Evolutionary conservation across 257 asterid genomes (phyloP).

Genomic region (Hygrophila difformis): DNA sequence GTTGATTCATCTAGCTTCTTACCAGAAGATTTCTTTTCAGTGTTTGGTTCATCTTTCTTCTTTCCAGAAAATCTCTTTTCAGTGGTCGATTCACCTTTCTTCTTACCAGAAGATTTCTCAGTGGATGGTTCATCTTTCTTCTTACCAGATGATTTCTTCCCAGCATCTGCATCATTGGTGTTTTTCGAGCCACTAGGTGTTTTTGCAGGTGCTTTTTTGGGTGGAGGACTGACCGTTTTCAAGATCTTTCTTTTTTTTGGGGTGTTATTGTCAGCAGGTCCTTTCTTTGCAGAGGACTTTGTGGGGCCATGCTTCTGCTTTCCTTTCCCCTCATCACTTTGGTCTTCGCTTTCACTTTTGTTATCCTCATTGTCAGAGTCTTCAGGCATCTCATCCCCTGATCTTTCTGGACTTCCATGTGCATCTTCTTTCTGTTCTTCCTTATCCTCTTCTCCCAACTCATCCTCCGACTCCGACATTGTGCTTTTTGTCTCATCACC

Average conservation of each 20-base stretch:
- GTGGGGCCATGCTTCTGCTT: constrained; percentile 30
- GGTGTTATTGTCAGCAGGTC: constrained; percentile 37
- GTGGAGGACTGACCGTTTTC: constrained; percentile 30
- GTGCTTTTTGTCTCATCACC: constrained; percentile 31
- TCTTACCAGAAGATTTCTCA: too few species aligned
- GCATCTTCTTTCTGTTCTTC: constrained; percentile 43
- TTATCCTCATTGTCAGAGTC: constrained; percentile 51
- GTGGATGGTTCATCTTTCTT: too few species aligned
- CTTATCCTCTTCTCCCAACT: too few species aligned
- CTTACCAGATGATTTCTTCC: constrained; percentile 44
- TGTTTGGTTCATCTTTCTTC: too few species aligned
- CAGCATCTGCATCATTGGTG: constrained; percentile 29
- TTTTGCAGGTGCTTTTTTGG: constrained; percentile 48
- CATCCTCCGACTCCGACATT: constrained; percentile 49
- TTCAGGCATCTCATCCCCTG: constrained; percentile 69
- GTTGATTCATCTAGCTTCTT: too few species aligned
- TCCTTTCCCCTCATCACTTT: constrained; percentile 35
- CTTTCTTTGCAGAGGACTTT: constrained; percentile 48
- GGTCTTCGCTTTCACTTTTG: constrained; percentile 39
- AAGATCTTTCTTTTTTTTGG: constrained; percentile 38
- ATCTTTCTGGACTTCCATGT: constrained; percentile 42
- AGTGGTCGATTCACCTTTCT: too few species aligned
- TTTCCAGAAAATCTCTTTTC: too few species aligned
- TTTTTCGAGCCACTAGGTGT: constrained; percentile 38
- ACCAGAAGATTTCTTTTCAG: too few species aligned